phyloP scores from a whole-genome alignment of 805 yeast genomes.

The Starmerella khaoyaiensis region DNA sequence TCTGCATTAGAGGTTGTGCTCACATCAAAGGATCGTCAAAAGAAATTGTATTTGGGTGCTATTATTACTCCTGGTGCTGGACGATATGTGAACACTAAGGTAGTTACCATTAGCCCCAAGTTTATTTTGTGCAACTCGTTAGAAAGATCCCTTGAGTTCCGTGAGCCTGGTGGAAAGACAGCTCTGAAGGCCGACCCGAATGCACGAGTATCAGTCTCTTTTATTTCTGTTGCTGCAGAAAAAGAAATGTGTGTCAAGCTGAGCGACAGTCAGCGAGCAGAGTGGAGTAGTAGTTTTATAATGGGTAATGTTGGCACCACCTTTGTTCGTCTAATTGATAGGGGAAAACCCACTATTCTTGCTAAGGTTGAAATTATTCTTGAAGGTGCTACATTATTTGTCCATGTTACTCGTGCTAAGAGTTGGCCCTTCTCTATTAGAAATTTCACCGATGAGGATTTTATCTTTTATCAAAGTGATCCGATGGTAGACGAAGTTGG shows the following conservation, averaged over 20 bases:
- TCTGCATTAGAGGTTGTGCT: constrained; percentile 49
- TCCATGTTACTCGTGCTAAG: constrained; percentile 59
- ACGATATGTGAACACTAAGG: constrained; percentile 59
- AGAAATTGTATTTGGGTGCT: constrained; percentile 65
- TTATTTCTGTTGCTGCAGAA: constrained; percentile 29
- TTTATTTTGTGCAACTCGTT: constrained; percentile 58
- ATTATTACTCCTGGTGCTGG: constrained; percentile 64
- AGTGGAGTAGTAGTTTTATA: constrained; percentile 82
- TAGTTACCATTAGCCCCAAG: constrained; percentile 71
- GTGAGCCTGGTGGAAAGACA: constrained; percentile 21
- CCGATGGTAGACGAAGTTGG: constrained; percentile 57
- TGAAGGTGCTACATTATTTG: constrained; percentile 72
- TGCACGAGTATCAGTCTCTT: constrained; percentile 45
- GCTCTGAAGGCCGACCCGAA: constrained; percentile 32
- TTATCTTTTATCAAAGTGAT: constrained; percentile 73
- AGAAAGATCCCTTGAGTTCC: constrained; percentile 35
- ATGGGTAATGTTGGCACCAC: constrained; percentile 76
- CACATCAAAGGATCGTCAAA: constrained; percentile 24
- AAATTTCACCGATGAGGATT: constrained; percentile 79
- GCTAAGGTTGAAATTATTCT: constrained; percentile 59
- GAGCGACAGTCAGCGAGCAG: constrained; percentile 40
- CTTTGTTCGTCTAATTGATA: constrained; percentile 54
- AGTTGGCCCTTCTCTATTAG: constrained; percentile 91
- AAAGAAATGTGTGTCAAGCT: constrained; percentile 20
- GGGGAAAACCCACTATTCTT: constrained; percentile 44